A percentile compares a stretch with the other conserved stretches of the same genome.
Evolutionary conservation across 2,329 filamentous ascomycete genomes (phyloP).

Genomic region (Albophoma yamanashiensis): DNA sequence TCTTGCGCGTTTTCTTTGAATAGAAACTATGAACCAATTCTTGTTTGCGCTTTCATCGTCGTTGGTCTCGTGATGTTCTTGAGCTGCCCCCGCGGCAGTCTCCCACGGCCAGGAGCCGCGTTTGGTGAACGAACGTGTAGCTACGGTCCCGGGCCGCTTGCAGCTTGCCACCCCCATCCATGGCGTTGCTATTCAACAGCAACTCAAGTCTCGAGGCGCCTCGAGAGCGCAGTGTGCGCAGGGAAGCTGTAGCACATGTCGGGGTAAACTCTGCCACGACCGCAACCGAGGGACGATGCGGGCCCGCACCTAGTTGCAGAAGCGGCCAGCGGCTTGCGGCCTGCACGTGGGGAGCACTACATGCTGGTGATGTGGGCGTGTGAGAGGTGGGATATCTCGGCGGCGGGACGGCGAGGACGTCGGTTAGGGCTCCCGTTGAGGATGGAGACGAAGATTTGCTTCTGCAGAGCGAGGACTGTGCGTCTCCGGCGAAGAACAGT

Average conservation of each 20-base stretch:
- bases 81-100: not conserved
- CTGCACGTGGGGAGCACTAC: not conserved
- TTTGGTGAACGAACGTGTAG: not conserved
- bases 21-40: not conserved
- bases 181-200: not conserved
- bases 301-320: not conserved
- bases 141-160: not conserved
- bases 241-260: not conserved
- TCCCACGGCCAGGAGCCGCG: not conserved
- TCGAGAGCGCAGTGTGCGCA: not conserved
- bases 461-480: too few species aligned
- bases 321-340: not conserved
- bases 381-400: not conserved
- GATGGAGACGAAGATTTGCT: too few species aligned
- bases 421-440: too few species aligned
- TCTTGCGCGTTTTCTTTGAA: not conserved
- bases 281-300: not conserved
- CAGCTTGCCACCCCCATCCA: not conserved
- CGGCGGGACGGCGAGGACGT: not conserved
- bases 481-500: too few species aligned
- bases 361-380: not conserved
- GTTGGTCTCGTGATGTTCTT: not conserved
- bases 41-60: not conserved
- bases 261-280: too few species aligned
- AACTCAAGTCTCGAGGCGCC: too few species aligned